These are phyloP conservation scores for Bifiguratus adelaidae DNA, from an alignment of 192 early-diverging fungal species.

Conservation along the genomic window DNA sequence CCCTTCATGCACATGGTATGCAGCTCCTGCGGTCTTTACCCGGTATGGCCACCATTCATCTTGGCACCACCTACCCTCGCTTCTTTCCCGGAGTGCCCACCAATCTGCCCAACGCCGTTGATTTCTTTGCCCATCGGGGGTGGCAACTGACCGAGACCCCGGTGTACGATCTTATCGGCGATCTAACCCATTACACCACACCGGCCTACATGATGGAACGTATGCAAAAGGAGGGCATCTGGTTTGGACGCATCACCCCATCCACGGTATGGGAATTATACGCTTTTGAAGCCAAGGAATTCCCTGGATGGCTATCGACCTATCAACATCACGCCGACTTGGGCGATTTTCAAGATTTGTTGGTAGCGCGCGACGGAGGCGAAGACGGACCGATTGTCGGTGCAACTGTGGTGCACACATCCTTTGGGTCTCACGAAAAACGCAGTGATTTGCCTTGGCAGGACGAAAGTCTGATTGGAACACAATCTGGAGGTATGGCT, in stretches of 20 bases:
- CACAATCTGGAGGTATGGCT: conserved; percentile 20
- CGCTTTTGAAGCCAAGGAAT: conserved; percentile 16
- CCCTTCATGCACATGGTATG: conserved; percentile 11
- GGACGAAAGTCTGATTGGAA: conserved; percentile 9
- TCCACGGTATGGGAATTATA: conserved; percentile 8
- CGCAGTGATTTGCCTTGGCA: conserved; percentile 18
- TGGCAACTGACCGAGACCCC: conserved; percentile 4
- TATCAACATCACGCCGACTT: conserved; percentile 19
- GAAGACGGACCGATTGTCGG: conserved; percentile 11
- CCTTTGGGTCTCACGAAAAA: conserved; percentile 9
- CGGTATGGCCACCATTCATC: conserved; percentile 1
- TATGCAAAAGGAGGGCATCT: conserved; percentile 16
- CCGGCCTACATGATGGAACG: conserved; percentile 6
- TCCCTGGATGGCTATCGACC: conserved; percentile 18
- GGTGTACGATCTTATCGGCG: conserved; percentile 13
- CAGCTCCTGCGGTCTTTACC: conserved; percentile 1
- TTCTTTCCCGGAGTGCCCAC: conserved; percentile 24
- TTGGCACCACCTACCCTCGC: conserved; percentile 23
- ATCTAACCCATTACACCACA: conserved; percentile 14
- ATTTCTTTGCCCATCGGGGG: conserved; percentile 16
- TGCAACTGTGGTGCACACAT: conserved; percentile 7
- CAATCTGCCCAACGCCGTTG: conserved; percentile 1
- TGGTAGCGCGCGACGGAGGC: conserved; percentile 12
- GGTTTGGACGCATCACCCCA: conserved; percentile 11
- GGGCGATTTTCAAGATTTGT: conserved; percentile 20